phyloP scores from a whole-genome alignment of 805 yeast species.

The Nakazawaea peltata region DNA sequence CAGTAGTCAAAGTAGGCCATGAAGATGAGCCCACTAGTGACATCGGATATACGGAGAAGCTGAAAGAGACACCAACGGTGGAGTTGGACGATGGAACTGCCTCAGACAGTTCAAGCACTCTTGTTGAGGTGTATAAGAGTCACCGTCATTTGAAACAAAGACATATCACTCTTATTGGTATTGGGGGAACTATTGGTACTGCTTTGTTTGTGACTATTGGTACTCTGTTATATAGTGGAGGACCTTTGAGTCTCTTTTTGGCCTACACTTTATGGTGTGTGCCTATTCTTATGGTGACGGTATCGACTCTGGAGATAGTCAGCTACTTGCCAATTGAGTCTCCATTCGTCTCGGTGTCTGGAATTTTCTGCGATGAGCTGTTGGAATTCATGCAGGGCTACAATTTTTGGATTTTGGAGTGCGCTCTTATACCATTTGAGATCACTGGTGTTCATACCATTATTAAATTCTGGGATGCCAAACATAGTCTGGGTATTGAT shows the following conservation, averaged over 20 bases:
- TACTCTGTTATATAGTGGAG: slow-evolving; percentile 28
- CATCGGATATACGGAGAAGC: too few species aligned
- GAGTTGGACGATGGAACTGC: too few species aligned
- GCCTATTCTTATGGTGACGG: slow-evolving; percentile 32
- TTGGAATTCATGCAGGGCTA: slow-evolving; percentile 39
- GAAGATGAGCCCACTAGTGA: not conserved
- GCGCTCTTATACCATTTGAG: slow-evolving; percentile 42
- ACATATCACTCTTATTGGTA: slow-evolving; percentile 40
- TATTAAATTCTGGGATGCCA: slow-evolving; percentile 40
- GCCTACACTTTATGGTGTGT: slow-evolving; percentile 33
- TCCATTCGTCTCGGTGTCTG: slow-evolving; percentile 38
- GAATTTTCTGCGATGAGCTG: slow-evolving; percentile 37
- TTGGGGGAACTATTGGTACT: slow-evolving; percentile 44
- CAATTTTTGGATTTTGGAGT: slow-evolving; percentile 41
- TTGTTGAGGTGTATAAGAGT: slow-evolving; percentile 4
- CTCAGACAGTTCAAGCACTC: slow-evolving; percentile 5
- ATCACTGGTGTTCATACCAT: slow-evolving; percentile 37
- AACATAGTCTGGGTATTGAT: slow-evolving; percentile 37
- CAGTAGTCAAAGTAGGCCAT: not conserved
- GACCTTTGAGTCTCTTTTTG: slow-evolving; percentile 32
- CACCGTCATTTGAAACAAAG: slow-evolving; percentile 27
- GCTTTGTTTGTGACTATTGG: slow-evolving; percentile 37
- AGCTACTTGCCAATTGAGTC: slow-evolving; percentile 38
- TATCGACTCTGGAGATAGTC: slow-evolving; percentile 39
- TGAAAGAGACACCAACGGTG: too few species aligned